Evolutionary conservation across 305 asterid species (phyloP), one percentile per base, ranked within the genome.

Genomic region (Fraxinus paxiana): DNA sequence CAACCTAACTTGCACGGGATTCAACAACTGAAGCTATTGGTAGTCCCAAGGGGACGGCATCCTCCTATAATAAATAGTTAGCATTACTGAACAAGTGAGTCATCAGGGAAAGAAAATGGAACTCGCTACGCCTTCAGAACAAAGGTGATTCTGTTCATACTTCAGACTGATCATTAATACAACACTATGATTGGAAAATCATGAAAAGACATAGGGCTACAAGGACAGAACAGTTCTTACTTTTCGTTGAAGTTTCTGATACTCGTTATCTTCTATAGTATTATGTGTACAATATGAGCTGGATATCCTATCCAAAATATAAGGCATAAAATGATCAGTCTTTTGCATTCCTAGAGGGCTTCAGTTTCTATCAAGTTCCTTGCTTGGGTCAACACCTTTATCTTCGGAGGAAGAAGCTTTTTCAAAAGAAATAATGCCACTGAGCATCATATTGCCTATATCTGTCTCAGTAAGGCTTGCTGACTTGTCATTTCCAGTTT

Each of bases 401-500:
- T 70, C 69, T 26, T 73, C 56, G 10, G 41, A 81, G 26, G 34
- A 28, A n/a, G 9, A 48, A 30, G 69, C 26, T 38, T 81, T 77
- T 78, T 79, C 81, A 31, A 48, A 35, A 26, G 82, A 79, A 41
- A 1, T 70, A 35, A 0, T 48, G 61, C 18, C 37, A 70, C 54
- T 12, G 0, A 15, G 54, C 7, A 12, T 51, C 31, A n/a, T 31
- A 69, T 82, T n/a, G n/a, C 31, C 73, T 63, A 30, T 17, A 76
- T 48, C 67, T 37, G 65, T 69, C 75, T 78, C 67, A 6, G 48
- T 1, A 7, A 41, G 38, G 17, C 46, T 59, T 10, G 79, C 63
- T 3, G 74, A 56, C 51, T 75, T 75, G 0, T 77, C 82, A n/a
- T 38, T 63, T 2, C 17, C 56, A 63, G 26, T 72, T 15, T 88